These are phyloP conservation scores for Saksenaea oblongispora DNA, from an alignment of 371 early-diverging fungal species.

Conservation along the genomic window DNA sequence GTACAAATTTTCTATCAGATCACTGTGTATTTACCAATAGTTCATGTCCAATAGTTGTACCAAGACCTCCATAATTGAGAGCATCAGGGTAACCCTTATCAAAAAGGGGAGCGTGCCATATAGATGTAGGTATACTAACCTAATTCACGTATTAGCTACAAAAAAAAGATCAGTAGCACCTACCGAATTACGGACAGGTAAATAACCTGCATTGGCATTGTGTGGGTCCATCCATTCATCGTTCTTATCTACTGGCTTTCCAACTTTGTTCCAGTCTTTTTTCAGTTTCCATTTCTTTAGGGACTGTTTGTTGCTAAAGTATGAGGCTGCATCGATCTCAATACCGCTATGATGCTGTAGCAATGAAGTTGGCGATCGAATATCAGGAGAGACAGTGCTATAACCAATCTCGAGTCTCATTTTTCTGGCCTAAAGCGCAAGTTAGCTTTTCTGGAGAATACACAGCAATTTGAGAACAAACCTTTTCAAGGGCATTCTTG, in stretches of 20 bases:
- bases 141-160: too few relatives aligned
- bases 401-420: constrained; percentile 54
- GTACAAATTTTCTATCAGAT: too few relatives aligned
- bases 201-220: constrained; percentile 65
- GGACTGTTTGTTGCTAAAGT: constrained; percentile 53
- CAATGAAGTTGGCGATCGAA: constrained; percentile 45
- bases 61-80: constrained; percentile 57
- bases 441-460: background rate
- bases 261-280: constrained; percentile 32
- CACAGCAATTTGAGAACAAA: background rate
- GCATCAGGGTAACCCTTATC: constrained; percentile 34
- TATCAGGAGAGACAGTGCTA: constrained; percentile 45
- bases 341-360: constrained; percentile 44
- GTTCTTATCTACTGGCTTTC: constrained; percentile 41
- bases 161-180: background rate
- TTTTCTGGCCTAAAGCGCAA: constrained; percentile 16
- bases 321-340: constrained; percentile 27
- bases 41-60: constrained; percentile 61
- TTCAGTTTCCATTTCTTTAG: constrained; percentile 21
- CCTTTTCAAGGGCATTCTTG: constrained; percentile 47
- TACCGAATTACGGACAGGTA: constrained; percentile 49
- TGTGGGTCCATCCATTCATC: constrained; percentile 60
- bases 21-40: constrained; percentile 56
- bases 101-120: constrained; percentile 59
- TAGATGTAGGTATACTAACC: constrained; percentile 66